phyloP scores from a whole-genome alignment of 805 yeast genomes.

The Candida yuanshanica region DNA sequence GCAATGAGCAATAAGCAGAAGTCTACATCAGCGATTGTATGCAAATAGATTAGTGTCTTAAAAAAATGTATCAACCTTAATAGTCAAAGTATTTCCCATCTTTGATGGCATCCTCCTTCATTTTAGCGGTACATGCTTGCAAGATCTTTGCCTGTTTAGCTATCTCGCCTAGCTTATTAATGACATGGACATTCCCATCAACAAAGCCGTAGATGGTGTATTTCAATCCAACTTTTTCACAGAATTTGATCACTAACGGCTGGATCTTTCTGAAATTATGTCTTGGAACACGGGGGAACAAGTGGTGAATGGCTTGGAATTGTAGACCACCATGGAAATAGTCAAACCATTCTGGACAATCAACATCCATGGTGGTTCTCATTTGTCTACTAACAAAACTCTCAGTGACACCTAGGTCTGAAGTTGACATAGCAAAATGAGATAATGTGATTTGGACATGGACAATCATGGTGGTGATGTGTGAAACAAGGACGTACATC shows the following conservation, averaged over 20 bases:
- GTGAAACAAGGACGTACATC: conserved; percentile 63
- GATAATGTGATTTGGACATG: conserved; percentile 88
- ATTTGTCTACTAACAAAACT: conserved; percentile 75
- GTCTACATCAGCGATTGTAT: no score
- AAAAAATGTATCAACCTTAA: neutral
- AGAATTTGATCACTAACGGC: conserved; percentile 64
- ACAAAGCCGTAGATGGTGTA: conserved; percentile 84
- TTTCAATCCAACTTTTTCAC: conserved; percentile 67
- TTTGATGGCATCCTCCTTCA: conserved; percentile 45
- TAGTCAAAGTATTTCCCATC: conserved; percentile 18
- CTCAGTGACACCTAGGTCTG: conserved; percentile 78
- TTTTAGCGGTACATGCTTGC: conserved; percentile 63
- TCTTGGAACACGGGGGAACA: conserved; percentile 84
- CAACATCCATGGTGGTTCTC: conserved; percentile 92
- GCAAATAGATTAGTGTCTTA: no score
- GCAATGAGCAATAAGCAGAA: no score
- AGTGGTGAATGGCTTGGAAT: conserved; percentile 86
- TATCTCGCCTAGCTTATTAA: conserved; percentile 63
- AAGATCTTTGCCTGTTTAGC: conserved; percentile 75
- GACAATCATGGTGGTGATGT: conserved; percentile 81
- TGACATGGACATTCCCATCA: conserved; percentile 68
- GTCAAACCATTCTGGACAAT: conserved; percentile 90
- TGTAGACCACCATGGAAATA: conserved; percentile 89
- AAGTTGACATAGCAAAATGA: conserved; percentile 91
- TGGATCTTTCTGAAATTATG: conserved; percentile 80